Conservation (phyloP, 306 rosid species). For the Castanopsis chinensis region DNA sequence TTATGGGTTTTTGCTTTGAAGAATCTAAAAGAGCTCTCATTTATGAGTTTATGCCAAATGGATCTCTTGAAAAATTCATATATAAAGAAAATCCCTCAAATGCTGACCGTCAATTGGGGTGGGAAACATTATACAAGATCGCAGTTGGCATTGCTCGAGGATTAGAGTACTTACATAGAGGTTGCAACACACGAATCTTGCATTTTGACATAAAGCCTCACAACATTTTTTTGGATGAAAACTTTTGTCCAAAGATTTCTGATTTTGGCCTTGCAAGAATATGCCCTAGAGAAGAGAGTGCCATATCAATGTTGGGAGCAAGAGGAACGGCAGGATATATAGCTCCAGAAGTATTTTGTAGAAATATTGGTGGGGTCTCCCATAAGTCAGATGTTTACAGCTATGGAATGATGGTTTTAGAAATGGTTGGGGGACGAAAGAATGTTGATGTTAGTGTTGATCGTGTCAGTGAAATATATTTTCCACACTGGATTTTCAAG, state of each 20-base stretch:
- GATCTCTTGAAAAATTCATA: conserved; percentile 30
- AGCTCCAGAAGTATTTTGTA: conserved; percentile 30
- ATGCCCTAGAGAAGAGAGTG: conserved; percentile 21
- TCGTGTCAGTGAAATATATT: conserved; percentile 27
- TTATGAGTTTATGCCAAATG: conserved; percentile 33
- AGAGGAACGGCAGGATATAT: conserved; percentile 40
- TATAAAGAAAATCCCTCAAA: not conserved
- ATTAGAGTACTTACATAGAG: conserved; percentile 24
- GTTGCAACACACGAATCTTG: conserved; percentile 19
- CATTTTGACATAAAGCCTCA: conserved; percentile 36
- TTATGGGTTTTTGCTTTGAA: conserved; percentile 30
- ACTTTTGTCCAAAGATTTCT: conserved; percentile 23
- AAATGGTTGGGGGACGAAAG: conserved; percentile 38
- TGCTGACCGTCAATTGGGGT: not conserved
- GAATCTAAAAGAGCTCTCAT: conserved; percentile 26
- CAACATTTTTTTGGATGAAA: conserved; percentile 19
- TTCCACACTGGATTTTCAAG: conserved; percentile 37
- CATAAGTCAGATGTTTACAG: conserved; percentile 43
- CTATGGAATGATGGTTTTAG: conserved; percentile 40
- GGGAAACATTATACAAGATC: conserved; percentile 14
- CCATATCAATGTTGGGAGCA: conserved; percentile 17
- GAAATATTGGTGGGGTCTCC: conserved; percentile 34
- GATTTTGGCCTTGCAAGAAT: conserved; percentile 44
- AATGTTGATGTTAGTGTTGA: conserved; percentile 15
- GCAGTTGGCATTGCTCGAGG: conserved; percentile 29